phyloP scores from a whole-genome alignment of 2,329 filamentous ascomycete genomes.

The Hymenoscyphus linearis region DNA sequence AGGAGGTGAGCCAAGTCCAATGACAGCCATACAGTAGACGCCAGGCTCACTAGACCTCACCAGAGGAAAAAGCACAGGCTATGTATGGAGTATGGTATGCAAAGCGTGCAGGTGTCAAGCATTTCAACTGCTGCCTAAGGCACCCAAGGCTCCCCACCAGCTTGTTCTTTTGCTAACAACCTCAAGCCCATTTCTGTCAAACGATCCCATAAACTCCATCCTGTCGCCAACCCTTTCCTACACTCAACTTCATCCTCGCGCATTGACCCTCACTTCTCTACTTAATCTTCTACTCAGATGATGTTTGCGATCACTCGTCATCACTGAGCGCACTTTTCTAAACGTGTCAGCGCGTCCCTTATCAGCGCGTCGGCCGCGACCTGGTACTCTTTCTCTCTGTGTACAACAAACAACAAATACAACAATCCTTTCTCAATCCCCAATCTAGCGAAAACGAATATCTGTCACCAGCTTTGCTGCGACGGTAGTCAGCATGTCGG shows the following conservation, averaged over 20 bases:
- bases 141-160: neutral
- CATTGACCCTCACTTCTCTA: conserved; percentile 16
- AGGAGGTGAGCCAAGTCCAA: neutral
- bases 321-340: conserved; percentile 25
- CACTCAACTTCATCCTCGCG: conserved; percentile 14
- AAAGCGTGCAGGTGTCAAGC: too few relatives aligned
- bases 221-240: conserved; percentile 10
- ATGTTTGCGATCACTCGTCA: conserved; percentile 24
- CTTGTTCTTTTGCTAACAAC: neutral
- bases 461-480: conserved; percentile 6
- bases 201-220: conserved; percentile 8
- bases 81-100: too few relatives aligned
- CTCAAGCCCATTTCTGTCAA: neutral
- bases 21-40: neutral
- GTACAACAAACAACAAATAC: conserved; percentile 14
- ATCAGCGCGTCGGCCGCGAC: conserved; percentile 24
- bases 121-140: neutral
- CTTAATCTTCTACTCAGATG: conserved; percentile 24
- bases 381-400: conserved; percentile 8
- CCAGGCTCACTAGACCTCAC: too few relatives aligned
- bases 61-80: neutral
- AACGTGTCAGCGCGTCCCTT: conserved; percentile 8
- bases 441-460: conserved; percentile 9
- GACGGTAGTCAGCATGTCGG: conserved; percentile 31
- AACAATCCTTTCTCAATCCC: conserved; percentile 11